Conservation (phyloP, 805 yeast genomes). For the Yarrowia sp. region DNA sequence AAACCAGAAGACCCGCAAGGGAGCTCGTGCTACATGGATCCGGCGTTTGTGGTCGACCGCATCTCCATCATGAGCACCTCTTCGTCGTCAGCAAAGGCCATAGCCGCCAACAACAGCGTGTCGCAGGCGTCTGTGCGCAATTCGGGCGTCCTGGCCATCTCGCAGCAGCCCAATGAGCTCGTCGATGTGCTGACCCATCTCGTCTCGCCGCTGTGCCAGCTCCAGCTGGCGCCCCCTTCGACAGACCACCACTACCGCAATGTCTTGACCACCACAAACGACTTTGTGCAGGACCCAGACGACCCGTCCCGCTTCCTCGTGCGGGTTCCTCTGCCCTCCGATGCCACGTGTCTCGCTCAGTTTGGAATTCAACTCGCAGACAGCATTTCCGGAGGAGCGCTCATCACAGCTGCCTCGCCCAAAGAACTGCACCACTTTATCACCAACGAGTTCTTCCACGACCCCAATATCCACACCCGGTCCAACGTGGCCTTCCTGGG, state of each 20-base stretch:
- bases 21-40: slow-evolving; percentile 8
- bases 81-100: slow-evolving; percentile 15
- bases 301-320: slow-evolving; percentile 23
- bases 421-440: slow-evolving; percentile 36
- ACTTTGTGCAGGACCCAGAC: slow-evolving; percentile 28
- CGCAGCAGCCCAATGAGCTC: background rate
- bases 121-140: background rate
- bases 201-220: background rate
- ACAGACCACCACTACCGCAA: background rate
- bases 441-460: slow-evolving; percentile 38
- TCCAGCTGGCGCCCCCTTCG: background rate
- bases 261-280: background rate
- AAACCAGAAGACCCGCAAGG: slow-evolving; percentile 5
- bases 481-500: slow-evolving; percentile 41
- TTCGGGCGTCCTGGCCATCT: slow-evolving; percentile 12
- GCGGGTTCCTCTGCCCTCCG: slow-evolving; percentile 30
- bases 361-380: slow-evolving; percentile 27
- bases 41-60: slow-evolving; percentile 16
- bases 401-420: slow-evolving; percentile 34
- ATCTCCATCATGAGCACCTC: slow-evolving; percentile 19
- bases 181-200: slow-evolving; percentile 19
- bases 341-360: slow-evolving; percentile 26
- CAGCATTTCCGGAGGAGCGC: slow-evolving; percentile 36
- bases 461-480: slow-evolving; percentile 41
- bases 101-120: slow-evolving; percentile 11